A percentile compares a stretch with the other conserved stretches of the same genome.
Evolutionary conservation across 345 rosid genomes (phyloP).

Genomic region (Rhodamnia rubescens): DNA sequence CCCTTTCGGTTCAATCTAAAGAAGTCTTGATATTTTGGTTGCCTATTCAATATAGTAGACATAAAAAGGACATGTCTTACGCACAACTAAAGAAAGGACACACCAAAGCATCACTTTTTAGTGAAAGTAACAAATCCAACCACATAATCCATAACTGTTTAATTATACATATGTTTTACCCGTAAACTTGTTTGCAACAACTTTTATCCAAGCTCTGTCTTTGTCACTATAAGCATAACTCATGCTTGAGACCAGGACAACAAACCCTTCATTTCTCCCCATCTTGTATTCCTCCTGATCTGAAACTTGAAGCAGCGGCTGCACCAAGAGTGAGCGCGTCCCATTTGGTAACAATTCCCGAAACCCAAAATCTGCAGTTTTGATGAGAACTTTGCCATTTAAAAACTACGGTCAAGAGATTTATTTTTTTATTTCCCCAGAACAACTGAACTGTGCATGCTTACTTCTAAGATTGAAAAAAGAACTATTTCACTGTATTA

Average conservation of each 20-base stretch:
- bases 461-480: neutral
- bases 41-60: neutral
- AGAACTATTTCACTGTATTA: neutral
- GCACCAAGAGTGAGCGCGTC: slow-evolving; percentile 55
- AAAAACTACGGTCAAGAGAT: neutral
- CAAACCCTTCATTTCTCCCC: slow-evolving; percentile 33
- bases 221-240: slow-evolving; percentile 63
- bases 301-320: slow-evolving; percentile 33
- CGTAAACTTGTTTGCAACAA: slow-evolving; percentile 55
- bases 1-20: neutral
- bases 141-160: neutral
- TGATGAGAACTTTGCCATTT: neutral
- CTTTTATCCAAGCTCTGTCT: slow-evolving; percentile 84
- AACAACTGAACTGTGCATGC: neutral
- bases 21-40: neutral
- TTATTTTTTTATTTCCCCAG: neutral
- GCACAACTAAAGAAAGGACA: neutral
- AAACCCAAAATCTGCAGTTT: slow-evolving; percentile 38
- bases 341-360: slow-evolving; percentile 59
- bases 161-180: neutral
- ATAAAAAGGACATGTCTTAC: neutral
- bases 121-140: neutral
- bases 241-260: slow-evolving; percentile 68
- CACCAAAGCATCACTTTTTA: neutral
- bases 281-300: slow-evolving; percentile 9